Evolutionary conservation across 2,329 filamentous ascomycete species (phyloP), one percentile per base, ranked within the genome.

Genomic region (Botryotinia convoluta): DNA sequence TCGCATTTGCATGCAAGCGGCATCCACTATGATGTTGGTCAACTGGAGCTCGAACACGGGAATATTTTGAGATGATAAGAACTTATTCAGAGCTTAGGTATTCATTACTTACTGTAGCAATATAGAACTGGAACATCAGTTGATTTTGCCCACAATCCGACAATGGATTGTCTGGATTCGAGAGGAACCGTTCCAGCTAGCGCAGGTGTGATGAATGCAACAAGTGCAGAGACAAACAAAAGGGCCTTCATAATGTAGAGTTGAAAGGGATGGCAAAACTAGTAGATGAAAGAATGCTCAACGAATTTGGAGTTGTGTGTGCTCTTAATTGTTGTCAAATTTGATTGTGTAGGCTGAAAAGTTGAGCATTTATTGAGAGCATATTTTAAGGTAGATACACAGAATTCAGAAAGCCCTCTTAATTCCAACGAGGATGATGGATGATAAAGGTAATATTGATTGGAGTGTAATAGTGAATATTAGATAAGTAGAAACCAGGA

Each of bases 51-150:
- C 32, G 51, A 26, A 5, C 3, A 42, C 0, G 7, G 16, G 14
- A 8, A 8, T 22, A 6, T 45, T 1, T 8, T 9, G 4, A 4
- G 16, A 16, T 26, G 6, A 6, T 5, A 22, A 4, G 26, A 4
- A 32, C 1, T 16, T 6, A 3, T 20, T 0, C 18, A 45, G 44
- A 45, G 7, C 44, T 45, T 45, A 9, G 44, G 44, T 3, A 3
- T 44, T 45, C 18, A 22, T 45, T 68, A 68, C 65, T 57, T 32
- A 68, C 65, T 42, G n/a, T 69, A 69, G 48, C 65, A 69, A n/a
- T 57, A 32, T 9, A 9, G 14, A 42, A 69, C 48, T 22, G 65
- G 0, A 32, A 32, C 4, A 57, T 69, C 35, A 9, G 48, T 57
- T 9, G 65, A 20, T 32, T 69, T 69, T 18, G 48, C 48, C 65